Conservation (phyloP, 1,139 yeast genomes). For the Geotrichum carabidarum region DNA sequence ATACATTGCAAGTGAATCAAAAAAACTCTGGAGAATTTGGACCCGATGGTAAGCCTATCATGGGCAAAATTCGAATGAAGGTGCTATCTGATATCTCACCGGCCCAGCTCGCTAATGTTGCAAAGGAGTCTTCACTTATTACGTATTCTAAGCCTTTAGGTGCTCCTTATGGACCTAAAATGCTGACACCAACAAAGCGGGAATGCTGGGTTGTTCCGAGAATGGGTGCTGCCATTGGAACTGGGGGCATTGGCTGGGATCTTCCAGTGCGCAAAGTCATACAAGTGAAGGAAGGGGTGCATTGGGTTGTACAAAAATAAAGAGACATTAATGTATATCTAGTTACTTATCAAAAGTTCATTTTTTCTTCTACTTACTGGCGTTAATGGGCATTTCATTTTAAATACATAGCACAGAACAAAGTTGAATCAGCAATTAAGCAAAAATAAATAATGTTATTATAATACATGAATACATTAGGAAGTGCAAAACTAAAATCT, state of each 20-base stretch:
- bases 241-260: constrained; percentile 91
- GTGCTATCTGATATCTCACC: constrained; percentile 74
- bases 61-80: constrained; percentile 52
- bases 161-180: constrained; percentile 79
- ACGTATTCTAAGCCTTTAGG: constrained; percentile 90
- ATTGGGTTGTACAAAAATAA: constrained; percentile 31
- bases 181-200: constrained; percentile 52
- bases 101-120: constrained; percentile 70
- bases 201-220: constrained; percentile 90
- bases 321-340: not conserved
- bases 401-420: not conserved
- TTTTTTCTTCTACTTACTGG: too few relatives aligned
- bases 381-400: too few relatives aligned
- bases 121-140: constrained; percentile 63
- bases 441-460: constrained; percentile 11
- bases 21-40: constrained; percentile 41
- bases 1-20: constrained; percentile 18
- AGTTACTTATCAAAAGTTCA: not conserved
- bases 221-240: constrained; percentile 77
- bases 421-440: not conserved
- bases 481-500: not conserved
- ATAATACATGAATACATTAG: not conserved
- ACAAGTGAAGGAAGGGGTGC: constrained; percentile 51
- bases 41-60: not conserved
- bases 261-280: constrained; percentile 75